Conservation (phyloP, 805 yeast genomes). For the Candida fluviatilis region DNA sequence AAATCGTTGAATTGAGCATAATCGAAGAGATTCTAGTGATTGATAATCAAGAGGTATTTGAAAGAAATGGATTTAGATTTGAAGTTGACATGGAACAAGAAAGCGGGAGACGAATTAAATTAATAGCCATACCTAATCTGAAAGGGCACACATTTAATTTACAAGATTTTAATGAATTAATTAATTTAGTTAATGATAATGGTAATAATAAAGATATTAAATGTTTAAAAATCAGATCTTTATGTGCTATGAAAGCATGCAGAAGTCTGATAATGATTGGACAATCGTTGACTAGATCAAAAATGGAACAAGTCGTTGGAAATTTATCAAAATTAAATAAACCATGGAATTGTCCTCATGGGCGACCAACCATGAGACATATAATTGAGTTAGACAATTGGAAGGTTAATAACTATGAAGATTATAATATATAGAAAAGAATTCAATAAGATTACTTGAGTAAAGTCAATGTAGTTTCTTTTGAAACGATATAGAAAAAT, state of each 20-base stretch:
- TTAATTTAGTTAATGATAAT: slow-evolving; percentile 46
- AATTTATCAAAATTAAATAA: slow-evolving; percentile 71
- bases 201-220: slow-evolving; percentile 30
- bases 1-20: slow-evolving; percentile 65
- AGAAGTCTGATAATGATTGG: slow-evolving; percentile 95
- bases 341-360: slow-evolving; percentile 98
- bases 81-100: slow-evolving; percentile 43
- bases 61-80: slow-evolving; percentile 74
- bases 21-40: slow-evolving; percentile 73
- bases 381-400: slow-evolving; percentile 50
- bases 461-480: background rate
- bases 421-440: slow-evolving; percentile 11
- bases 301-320: slow-evolving; percentile 67
- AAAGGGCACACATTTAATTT: slow-evolving; percentile 63
- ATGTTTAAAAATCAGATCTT: slow-evolving; percentile 74
- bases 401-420: slow-evolving; percentile 9
- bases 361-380: slow-evolving; percentile 95
- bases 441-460: no score
- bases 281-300: slow-evolving; percentile 48
- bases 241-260: slow-evolving; percentile 96
- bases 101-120: slow-evolving; percentile 54
- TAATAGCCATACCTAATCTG: slow-evolving; percentile 69
- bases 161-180: slow-evolving; percentile 71
- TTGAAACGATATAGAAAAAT: background rate
- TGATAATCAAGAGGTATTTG: slow-evolving; percentile 55